phyloP scores from a whole-genome alignment of 2,329 filamentous ascomycete genomes.

The Tolypocladium pustulatum region DNA sequence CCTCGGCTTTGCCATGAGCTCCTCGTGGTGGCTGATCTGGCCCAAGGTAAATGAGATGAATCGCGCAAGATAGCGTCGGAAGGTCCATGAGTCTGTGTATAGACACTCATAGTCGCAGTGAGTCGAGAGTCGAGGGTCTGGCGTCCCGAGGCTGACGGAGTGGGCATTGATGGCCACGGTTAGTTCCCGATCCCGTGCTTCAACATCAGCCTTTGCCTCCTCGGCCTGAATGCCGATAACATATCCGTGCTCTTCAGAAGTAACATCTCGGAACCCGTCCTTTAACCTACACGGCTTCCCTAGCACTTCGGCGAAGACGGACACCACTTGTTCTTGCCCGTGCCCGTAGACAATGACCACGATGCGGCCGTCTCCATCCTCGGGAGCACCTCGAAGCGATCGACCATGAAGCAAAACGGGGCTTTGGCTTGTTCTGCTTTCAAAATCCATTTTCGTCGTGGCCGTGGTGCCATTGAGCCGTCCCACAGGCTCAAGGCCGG shows the following conservation, averaged over 20 bases:
- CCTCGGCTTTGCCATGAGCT: constrained; percentile 64
- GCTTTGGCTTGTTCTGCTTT: constrained; percentile 22
- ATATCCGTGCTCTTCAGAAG: constrained; percentile 44
- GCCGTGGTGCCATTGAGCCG: constrained; percentile 12
- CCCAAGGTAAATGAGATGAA: constrained; percentile 73
- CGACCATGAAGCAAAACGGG: constrained; percentile 24
- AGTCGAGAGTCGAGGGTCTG: constrained; percentile 54
- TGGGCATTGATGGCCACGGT: constrained; percentile 67
- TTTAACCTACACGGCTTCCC: constrained; percentile 60
- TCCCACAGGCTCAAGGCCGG: constrained; percentile 13
- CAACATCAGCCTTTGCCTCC: constrained; percentile 46
- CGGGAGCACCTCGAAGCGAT: constrained; percentile 34
- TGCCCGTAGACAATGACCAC: constrained; percentile 59
- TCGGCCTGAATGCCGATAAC: constrained; percentile 56
- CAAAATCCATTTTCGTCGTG: constrained; percentile 20
- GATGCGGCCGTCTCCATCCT: constrained; percentile 45
- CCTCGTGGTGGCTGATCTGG: constrained; percentile 68
- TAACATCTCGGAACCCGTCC: constrained; percentile 42
- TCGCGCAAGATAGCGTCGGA: constrained; percentile 64
- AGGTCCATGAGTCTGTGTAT: constrained; percentile 63
- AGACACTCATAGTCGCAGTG: constrained; percentile 79
- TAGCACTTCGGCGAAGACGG: constrained; percentile 66
- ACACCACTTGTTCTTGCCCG: constrained; percentile 64
- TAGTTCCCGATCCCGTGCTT: constrained; percentile 44
- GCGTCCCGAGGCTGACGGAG: constrained; percentile 59